phyloP scores from a whole-genome alignment of 2,329 filamentous ascomycete species.

The Plenodomus lindquistii region DNA sequence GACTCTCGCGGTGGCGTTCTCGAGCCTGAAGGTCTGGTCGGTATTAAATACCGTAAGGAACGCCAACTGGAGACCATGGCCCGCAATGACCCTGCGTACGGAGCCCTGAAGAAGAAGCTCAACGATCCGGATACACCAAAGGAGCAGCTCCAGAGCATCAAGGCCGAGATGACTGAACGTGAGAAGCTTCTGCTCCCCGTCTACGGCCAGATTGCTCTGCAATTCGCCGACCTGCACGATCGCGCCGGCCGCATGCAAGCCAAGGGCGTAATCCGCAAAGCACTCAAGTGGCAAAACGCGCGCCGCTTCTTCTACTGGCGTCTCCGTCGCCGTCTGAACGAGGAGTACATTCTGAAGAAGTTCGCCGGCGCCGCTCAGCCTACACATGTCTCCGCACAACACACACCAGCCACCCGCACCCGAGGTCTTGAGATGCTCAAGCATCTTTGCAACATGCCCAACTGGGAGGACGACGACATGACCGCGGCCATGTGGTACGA shows the following conservation, averaged over 20 bases:
- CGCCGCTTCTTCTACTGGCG: slow-evolving; percentile 99
- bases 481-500: slow-evolving; percentile 95
- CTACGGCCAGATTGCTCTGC: slow-evolving; percentile 91
- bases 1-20: slow-evolving; percentile 95
- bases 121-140: slow-evolving; percentile 68
- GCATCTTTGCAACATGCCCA: slow-evolving; percentile 78
- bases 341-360: slow-evolving; percentile 95
- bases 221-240: slow-evolving; percentile 97
- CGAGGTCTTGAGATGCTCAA: slow-evolving; percentile 74
- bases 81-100: slow-evolving; percentile 83
- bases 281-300: slow-evolving; percentile 83
- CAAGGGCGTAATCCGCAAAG: slow-evolving; percentile 87
- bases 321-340: slow-evolving; percentile 91
- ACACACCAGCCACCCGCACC: slow-evolving; percentile 56
- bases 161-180: slow-evolving; percentile 79
- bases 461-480: slow-evolving; percentile 78
- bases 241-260: slow-evolving; percentile 97
- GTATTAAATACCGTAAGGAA: slow-evolving; percentile 98
- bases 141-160: slow-evolving; percentile 77
- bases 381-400: slow-evolving; percentile 42
- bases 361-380: slow-evolving; percentile 61
- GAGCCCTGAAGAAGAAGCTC: slow-evolving; percentile 78
- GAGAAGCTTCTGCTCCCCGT: slow-evolving; percentile 90
- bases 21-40: slow-evolving; percentile 96
- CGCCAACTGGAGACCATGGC: slow-evolving; percentile 98